These are phyloP conservation scores for Kwoniella dejecticola DNA, from an alignment of 768 basidiomycete genomes.

Conservation along the genomic window DNA sequence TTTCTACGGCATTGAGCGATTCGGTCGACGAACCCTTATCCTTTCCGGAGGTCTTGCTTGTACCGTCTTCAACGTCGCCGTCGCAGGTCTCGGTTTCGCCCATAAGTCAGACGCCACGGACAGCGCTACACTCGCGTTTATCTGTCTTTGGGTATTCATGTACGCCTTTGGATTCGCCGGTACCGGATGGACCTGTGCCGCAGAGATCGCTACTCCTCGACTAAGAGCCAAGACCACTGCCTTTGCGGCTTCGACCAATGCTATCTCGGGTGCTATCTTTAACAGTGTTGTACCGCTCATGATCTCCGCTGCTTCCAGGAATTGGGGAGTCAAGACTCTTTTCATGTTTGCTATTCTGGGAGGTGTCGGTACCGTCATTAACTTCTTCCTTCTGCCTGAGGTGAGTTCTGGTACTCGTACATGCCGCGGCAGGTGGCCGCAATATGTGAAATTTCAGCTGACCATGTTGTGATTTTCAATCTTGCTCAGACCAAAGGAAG, in stretches of 20 bases:
- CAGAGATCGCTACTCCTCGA: conserved; percentile 31
- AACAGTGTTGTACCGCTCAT: conserved; percentile 20
- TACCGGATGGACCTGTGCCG: conserved; percentile 31
- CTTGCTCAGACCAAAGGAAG: conserved; percentile 26
- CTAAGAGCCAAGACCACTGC: conserved; percentile 32
- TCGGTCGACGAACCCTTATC: conserved; percentile 31
- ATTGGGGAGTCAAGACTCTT: conserved; percentile 33
- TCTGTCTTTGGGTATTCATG: conserved; percentile 24
- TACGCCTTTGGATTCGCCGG: conserved; percentile 26
- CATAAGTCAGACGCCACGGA: neutral
- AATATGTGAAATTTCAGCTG: neutral
- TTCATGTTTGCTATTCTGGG: conserved; percentile 30
- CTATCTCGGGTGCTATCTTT: conserved; percentile 27
- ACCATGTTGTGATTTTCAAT: neutral
- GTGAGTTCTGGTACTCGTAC: conserved; percentile 12
- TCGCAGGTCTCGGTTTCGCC: conserved; percentile 22
- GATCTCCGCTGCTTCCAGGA: conserved; percentile 11
- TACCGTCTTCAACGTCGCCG: conserved; percentile 7
- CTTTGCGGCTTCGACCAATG: conserved; percentile 27
- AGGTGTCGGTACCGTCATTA: conserved; percentile 24
- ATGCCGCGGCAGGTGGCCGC: no score
- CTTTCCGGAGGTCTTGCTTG: conserved; percentile 1
- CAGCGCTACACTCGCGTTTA: conserved; percentile 15
- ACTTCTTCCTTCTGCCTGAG: conserved; percentile 29
- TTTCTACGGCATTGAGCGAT: conserved; percentile 28